Percentiles rank a stretch among this genome's conserved stretches.
Conservation (phyloP, 1,284 basidiomycete genomes). For the Pseudozyma tsukubaensis region DNA sequence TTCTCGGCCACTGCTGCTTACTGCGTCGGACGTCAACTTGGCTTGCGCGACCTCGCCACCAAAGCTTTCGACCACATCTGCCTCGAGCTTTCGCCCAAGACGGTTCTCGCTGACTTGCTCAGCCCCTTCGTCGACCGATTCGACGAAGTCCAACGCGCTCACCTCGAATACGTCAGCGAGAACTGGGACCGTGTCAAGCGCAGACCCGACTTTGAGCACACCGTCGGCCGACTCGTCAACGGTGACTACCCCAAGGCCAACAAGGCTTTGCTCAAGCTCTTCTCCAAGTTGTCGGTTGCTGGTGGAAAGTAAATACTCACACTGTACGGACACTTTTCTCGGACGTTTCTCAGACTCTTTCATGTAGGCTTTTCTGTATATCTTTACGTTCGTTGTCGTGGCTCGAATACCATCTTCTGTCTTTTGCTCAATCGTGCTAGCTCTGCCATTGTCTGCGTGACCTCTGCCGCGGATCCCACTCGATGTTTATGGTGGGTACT, state of each 20-base stretch:
- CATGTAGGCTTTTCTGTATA: background rate
- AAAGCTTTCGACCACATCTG: slow-evolving; percentile 56
- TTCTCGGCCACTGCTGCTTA: slow-evolving; percentile 55
- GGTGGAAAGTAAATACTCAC: background rate
- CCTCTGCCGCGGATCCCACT: too few species aligned
- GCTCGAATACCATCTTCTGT: background rate
- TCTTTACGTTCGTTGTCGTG: background rate
- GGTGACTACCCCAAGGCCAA: slow-evolving; percentile 52
- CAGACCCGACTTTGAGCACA: slow-evolving; percentile 55
- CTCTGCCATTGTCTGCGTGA: too few species aligned
- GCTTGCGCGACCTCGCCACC: slow-evolving; percentile 44
- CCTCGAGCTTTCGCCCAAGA: slow-evolving; percentile 45
- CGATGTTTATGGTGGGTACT: too few species aligned
- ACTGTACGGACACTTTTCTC: slow-evolving; percentile 7
- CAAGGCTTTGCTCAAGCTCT: slow-evolving; percentile 54
- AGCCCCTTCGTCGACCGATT: slow-evolving; percentile 59
- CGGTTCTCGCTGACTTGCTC: slow-evolving; percentile 51
- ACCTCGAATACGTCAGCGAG: slow-evolving; percentile 51
- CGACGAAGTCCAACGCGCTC: slow-evolving; percentile 54
- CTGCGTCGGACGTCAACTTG: slow-evolving; percentile 56
- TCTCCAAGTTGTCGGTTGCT: slow-evolving; percentile 49
- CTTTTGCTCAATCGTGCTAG: background rate
- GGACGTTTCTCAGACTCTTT: background rate
- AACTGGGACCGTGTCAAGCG: slow-evolving; percentile 59
- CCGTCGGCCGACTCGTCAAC: slow-evolving; percentile 43